Base-by-base conservation (phyloP, 2,329 filamentous ascomycete species). In the Xylariaceae sp. region DNA sequence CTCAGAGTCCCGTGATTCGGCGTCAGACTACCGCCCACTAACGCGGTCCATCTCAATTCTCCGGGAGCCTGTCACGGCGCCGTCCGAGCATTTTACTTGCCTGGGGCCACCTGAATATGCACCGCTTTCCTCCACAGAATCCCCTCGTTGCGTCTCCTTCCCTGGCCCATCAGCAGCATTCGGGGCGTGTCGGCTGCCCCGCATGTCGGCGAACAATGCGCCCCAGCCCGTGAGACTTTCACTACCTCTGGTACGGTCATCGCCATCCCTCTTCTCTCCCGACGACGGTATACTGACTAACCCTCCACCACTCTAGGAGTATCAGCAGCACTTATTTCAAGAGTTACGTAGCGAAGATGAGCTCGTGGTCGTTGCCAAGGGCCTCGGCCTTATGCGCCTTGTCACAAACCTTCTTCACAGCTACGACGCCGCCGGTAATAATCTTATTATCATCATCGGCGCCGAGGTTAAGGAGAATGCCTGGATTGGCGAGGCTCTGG, bases 371-470 rank as follows among this genome's bases (percentile, higher is more conserved):
- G 79, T 97, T 44, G 93, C 92, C 34, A 87, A 89, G 42, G 93
- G 93, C 56, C 83, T 98, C 38, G 93, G 93, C 57, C 83, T 97
- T 37, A 80, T 96, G 65, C 88, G 90, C 55, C 80, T 98, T 46
- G 80, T 96, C 61, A 94, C 89, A n/a, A 98, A 97, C 64, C 79
- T 98, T 32, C 80, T 98, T 22, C 93, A 98, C 68, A 91, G 91
- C 17, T 96, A 96, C 69, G 93, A 98, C 76, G 91, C 90, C 1
- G 89, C 89, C 3, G 93, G 93, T 12, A 94, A 93, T 68, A 97
- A 95, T 62, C 73, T 98, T 44, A 84, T 98, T 39, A 74, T 98
- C 36, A 71, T 98, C 17, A 82, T 97, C 34, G 91, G 90, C 8
- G 91, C 93, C 27, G 87, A 93, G 49, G 90, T 96, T 25, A 82